Conservation (phyloP, 768 basidiomycete species). For the Krasilnikovozyma curviuscula region DNA sequence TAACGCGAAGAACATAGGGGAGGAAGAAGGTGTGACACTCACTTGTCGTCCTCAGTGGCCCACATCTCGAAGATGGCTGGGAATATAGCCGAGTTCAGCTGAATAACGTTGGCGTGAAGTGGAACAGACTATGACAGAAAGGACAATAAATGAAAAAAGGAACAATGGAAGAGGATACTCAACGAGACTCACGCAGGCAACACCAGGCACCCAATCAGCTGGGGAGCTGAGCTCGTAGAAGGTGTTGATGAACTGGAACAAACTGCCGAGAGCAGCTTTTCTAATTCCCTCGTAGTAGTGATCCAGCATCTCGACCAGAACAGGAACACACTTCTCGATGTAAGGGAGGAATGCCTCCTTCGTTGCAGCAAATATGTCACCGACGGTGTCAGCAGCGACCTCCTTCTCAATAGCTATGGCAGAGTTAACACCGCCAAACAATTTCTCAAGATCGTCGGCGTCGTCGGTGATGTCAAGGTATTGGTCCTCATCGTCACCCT, state of each 20-base stretch:
- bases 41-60: slow-evolving; percentile 93
- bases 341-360: slow-evolving; percentile 72
- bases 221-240: slow-evolving; percentile 77
- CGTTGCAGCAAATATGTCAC: slow-evolving; percentile 67
- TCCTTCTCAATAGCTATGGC: slow-evolving; percentile 98
- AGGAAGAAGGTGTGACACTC: slow-evolving; percentile 27
- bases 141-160: neutral
- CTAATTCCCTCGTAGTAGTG: slow-evolving; percentile 98
- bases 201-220: slow-evolving; percentile 63
- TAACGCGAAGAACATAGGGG: neutral
- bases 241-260: slow-evolving; percentile 71
- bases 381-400: slow-evolving; percentile 90
- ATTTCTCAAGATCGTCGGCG: slow-evolving; percentile 25
- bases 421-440: slow-evolving; percentile 73
- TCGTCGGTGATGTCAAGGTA: slow-evolving; percentile 39
- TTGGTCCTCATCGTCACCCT: slow-evolving; percentile 33
- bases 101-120: slow-evolving; percentile 45
- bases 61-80: slow-evolving; percentile 68
- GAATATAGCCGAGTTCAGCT: slow-evolving; percentile 57
- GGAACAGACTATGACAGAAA: slow-evolving; percentile 1
- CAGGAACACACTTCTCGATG: slow-evolving; percentile 59
- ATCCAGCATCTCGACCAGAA: slow-evolving; percentile 50
- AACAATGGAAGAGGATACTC: slow-evolving; percentile 15
- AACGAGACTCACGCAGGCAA: slow-evolving; percentile 35
- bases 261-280: slow-evolving; percentile 71